A percentile compares a stretch with the other conserved stretches of the same genome.
phyloP scores from a whole-genome alignment of 305 asterid genomes.

The Fraxinus sp. region DNA sequence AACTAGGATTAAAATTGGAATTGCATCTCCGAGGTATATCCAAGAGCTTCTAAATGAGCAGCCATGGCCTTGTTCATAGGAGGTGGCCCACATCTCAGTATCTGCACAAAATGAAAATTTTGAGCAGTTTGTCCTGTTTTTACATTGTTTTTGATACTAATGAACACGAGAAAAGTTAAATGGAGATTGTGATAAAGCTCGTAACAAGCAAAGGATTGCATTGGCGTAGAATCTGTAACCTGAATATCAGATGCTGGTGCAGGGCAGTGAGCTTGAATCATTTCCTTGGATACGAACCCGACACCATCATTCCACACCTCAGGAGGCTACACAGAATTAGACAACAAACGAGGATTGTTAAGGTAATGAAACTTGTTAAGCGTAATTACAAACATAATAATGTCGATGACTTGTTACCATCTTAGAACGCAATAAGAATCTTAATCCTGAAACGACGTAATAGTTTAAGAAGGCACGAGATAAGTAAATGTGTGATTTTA shows the following conservation, averaged over 20 bases:
- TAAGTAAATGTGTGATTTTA: neutral
- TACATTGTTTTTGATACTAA: neutral
- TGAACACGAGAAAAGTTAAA: neutral
- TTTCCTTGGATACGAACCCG: slow-evolving; percentile 88
- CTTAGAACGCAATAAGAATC: neutral
- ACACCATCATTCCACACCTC: slow-evolving; percentile 86
- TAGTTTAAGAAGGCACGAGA: neutral
- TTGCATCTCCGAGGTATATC: slow-evolving; percentile 53
- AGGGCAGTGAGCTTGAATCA: slow-evolving; percentile 80
- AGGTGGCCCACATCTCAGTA: slow-evolving; percentile 63
- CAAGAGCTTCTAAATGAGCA: slow-evolving; percentile 56
- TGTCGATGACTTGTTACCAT: neutral
- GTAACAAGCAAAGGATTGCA: neutral
- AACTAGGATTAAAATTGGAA: slow-evolving; percentile 41
- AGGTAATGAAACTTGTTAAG: neutral
- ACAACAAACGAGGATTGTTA: neutral
- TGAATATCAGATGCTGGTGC: slow-evolving; percentile 73
- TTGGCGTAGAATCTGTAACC: slow-evolving; percentile 36
- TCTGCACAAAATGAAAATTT: slow-evolving; percentile 31
- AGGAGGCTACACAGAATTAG: slow-evolving; percentile 62
- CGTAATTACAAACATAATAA: neutral
- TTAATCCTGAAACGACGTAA: neutral
- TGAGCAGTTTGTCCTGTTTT: neutral
- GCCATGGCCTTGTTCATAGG: slow-evolving; percentile 72
- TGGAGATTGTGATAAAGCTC: neutral